These are phyloP conservation scores for Ophiocordyceps camponoti-rufipedis DNA, from an alignment of 2,329 filamentous ascomycete genomes.

Conservation along the genomic window DNA sequence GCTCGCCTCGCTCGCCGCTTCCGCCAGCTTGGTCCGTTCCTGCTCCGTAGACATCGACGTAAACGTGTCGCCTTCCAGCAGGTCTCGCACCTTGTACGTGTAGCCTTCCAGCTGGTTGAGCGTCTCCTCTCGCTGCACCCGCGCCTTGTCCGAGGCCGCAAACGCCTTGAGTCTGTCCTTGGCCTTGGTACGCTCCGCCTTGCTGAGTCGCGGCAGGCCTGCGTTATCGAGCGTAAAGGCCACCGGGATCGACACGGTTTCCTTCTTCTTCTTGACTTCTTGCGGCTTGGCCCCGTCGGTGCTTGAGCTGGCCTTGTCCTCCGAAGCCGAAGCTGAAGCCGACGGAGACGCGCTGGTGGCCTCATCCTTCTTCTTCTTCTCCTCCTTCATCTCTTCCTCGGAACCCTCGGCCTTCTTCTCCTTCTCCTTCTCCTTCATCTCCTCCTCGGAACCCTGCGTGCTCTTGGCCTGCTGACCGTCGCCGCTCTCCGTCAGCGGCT, in stretches of 20 bases:
- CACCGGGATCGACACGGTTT: slow-evolving; percentile 36
- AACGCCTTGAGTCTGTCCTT: slow-evolving; percentile 68
- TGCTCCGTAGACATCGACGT: slow-evolving; percentile 49
- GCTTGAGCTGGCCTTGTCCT: slow-evolving; percentile 10
- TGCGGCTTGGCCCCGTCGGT: slow-evolving; percentile 26
- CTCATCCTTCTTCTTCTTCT: slow-evolving; percentile 16
- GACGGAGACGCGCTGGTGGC: background rate
- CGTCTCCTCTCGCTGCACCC: slow-evolving; percentile 63
- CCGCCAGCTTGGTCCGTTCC: slow-evolving; percentile 47
- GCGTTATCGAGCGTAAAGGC: slow-evolving; percentile 28
- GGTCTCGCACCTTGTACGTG: slow-evolving; percentile 75
- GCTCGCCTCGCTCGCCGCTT: slow-evolving; percentile 48
- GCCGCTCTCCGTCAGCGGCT: slow-evolving; percentile 49
- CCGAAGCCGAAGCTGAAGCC: background rate
- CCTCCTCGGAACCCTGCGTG: slow-evolving; percentile 14
- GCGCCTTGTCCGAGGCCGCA: slow-evolving; percentile 65
- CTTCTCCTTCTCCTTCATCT: slow-evolving; percentile 8
- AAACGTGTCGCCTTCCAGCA: slow-evolving; percentile 63
- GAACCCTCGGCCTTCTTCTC: slow-evolving; percentile 3
- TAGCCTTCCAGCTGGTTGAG: slow-evolving; percentile 87
- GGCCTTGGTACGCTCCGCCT: slow-evolving; percentile 28
- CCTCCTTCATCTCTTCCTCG: slow-evolving; percentile 14
- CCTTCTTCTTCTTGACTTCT: slow-evolving; percentile 36
- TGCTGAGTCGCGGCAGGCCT: slow-evolving; percentile 30
- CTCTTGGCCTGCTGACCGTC: slow-evolving; percentile 19